phyloP scores from a whole-genome alignment of 371 early-diverging fungal species.

The Mucor piriformis region DNA sequence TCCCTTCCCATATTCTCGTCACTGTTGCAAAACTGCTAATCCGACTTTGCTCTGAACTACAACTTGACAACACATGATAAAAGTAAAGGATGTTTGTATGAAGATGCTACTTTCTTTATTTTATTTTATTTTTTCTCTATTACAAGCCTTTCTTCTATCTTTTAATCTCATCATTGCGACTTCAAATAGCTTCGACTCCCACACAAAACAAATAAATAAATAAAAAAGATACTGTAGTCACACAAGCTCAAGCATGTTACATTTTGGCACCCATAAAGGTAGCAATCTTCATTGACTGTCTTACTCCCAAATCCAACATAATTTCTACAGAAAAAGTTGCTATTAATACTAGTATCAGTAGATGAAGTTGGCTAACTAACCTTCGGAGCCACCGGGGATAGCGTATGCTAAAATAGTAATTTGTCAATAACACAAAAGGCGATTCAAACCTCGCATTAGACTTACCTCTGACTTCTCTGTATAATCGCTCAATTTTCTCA shows the following conservation, averaged over 20 bases:
- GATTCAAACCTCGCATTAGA: not conserved
- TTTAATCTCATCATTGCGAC: too few species aligned
- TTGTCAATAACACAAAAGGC: not conserved
- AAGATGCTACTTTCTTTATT: not conserved
- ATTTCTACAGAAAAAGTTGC: slow-evolving; percentile 43
- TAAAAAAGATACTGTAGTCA: too few species aligned
- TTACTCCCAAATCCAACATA: slow-evolving; percentile 71
- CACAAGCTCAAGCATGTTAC: slow-evolving; percentile 18
- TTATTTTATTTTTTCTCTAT: too few species aligned
- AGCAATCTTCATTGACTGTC: slow-evolving; percentile 68
- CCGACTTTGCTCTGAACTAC: too few species aligned
- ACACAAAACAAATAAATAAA: too few species aligned
- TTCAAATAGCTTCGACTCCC: too few species aligned
- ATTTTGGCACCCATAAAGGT: slow-evolving; percentile 68
- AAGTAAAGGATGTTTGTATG: too few species aligned
- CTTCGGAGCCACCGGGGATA: slow-evolving; percentile 73
- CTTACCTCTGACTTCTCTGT: slow-evolving; percentile 62
- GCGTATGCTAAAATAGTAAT: slow-evolving; percentile 44
- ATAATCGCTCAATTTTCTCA: slow-evolving; percentile 69
- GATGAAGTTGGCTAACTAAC: not conserved
- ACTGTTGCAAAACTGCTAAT: too few species aligned
- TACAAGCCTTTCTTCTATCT: too few species aligned
- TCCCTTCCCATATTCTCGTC: too few species aligned
- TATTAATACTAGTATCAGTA: not conserved
- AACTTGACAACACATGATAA: too few species aligned